Percentiles rank a stretch among this genome's conserved stretches.
These are phyloP conservation scores for Xylaria flabelliformis DNA, from an alignment of 495 filamentous ascomycete genomes.

Conservation along the genomic window DNA sequence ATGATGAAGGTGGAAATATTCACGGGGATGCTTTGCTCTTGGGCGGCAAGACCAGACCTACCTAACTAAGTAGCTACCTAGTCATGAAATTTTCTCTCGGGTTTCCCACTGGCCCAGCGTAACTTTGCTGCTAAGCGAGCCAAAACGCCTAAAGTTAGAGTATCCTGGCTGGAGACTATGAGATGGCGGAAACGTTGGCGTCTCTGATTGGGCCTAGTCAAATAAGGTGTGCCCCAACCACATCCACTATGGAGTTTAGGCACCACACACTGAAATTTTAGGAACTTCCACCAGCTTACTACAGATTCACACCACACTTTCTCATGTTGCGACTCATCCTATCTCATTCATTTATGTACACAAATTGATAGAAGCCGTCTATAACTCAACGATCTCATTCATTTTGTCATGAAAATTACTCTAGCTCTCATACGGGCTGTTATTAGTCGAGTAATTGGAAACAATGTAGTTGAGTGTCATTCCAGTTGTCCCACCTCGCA, in stretches of 20 bases:
- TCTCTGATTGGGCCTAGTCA: slow-evolving; percentile 13
- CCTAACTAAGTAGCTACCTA: background rate
- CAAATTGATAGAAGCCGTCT: background rate
- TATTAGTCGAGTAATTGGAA: background rate
- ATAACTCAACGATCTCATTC: background rate
- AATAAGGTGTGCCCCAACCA: slow-evolving; percentile 6
- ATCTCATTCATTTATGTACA: background rate
- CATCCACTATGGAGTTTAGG: slow-evolving; percentile 4
- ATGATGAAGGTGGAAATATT: background rate
- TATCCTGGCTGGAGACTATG: background rate
- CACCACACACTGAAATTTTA: slow-evolving; percentile 12
- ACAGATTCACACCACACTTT: background rate
- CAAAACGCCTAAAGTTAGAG: slow-evolving; percentile 9
- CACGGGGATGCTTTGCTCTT: background rate
- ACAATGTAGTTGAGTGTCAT: background rate
- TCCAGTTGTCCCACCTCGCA: background rate
- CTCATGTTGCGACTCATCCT: background rate
- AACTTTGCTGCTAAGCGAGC: slow-evolving; percentile 22
- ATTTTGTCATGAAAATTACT: background rate
- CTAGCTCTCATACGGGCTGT: background rate
- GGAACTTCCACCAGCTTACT: background rate
- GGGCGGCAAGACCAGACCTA: slow-evolving; percentile 2
- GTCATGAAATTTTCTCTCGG: slow-evolving; percentile 28
- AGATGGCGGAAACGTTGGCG: slow-evolving; percentile 19
- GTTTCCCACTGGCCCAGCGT: background rate